phyloP scores from a whole-genome alignment of 140 eudicot species.

The Ambrosia hybrid region DNA sequence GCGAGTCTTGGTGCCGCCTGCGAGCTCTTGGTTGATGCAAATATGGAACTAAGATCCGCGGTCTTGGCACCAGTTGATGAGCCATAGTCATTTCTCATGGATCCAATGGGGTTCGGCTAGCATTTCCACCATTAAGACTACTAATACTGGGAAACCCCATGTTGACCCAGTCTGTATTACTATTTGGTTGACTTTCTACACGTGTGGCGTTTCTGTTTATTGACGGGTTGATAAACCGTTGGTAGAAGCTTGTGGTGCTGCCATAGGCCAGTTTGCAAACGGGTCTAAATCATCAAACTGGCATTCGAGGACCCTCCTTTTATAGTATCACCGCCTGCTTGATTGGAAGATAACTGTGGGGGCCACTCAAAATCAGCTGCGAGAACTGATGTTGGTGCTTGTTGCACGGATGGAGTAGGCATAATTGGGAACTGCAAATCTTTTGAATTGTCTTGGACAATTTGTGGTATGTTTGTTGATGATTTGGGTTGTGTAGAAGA shows the following conservation, averaged over 20 bases:
- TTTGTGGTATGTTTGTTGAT: conserved; percentile 37
- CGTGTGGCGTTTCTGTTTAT: conserved; percentile 22
- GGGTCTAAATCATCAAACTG: conserved; percentile 85
- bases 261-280: conserved; percentile 79
- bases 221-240: conserved; percentile 37
- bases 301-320: conserved; percentile 43
- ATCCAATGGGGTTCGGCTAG: conserved; percentile 49
- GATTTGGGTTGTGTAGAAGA: conserved; percentile 44
- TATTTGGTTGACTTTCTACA: conserved; percentile 38
- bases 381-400: conserved; percentile 49
- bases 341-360: conserved; percentile 52
- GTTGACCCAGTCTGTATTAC: conserved; percentile 46
- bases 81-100: conserved; percentile 53
- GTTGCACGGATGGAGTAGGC: conserved; percentile 49
- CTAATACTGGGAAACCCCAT: conserved; percentile 31
- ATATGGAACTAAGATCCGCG: conserved; percentile 69
- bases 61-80: conserved; percentile 41
- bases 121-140: conserved; percentile 35
- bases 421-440: conserved; percentile 34
- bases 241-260: conserved; percentile 32
- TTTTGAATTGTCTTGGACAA: conserved; percentile 32
- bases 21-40: conserved; percentile 51
- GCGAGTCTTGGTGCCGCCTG: conserved; percentile 68
- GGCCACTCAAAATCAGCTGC: conserved; percentile 95
- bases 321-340: conserved; percentile 29